Evolutionary conservation across 1,284 basidiomycete species (phyloP).

Genomic region (Meira nashicola): DNA sequence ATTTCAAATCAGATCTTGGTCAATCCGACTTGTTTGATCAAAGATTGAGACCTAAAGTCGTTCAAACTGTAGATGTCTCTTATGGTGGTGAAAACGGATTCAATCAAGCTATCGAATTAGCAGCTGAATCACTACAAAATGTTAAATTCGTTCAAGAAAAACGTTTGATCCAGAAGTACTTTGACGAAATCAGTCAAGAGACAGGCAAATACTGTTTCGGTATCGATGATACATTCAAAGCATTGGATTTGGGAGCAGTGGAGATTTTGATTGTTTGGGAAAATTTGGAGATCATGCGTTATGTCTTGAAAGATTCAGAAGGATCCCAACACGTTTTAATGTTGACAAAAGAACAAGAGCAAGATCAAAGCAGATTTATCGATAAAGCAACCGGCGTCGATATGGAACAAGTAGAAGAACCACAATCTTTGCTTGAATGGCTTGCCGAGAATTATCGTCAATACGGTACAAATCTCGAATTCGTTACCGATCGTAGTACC

Average conservation of each 20-base stretch:
- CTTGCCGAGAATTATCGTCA: conserved; percentile 97
- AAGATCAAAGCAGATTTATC: conserved; percentile 82
- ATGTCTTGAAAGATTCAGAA: conserved; percentile 46
- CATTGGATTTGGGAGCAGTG: conserved; percentile 89
- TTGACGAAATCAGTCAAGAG: conserved; percentile 98
- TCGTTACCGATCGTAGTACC: conserved; percentile 62
- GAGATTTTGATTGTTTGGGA: conserved; percentile 99
- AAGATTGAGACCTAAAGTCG: conserved; percentile 74
- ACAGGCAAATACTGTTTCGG: conserved; percentile 98
- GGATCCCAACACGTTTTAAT: conserved; percentile 38
- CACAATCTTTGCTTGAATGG: conserved; percentile 64
- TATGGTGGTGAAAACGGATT: conserved; percentile 99
- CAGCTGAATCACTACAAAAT: conserved; percentile 89
- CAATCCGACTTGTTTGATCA: conserved; percentile 95
- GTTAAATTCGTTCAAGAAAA: conserved; percentile 99
- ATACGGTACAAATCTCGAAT: conserved; percentile 88
- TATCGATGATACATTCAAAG: conserved; percentile 93
- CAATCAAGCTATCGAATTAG: conserved; percentile 95
- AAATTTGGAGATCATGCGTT: conserved; percentile 58
- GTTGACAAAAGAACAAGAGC: conserved; percentile 51
- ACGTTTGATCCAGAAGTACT: conserved; percentile 77
- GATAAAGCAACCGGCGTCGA: conserved; percentile 91
- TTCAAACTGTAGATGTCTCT: conserved; percentile 72
- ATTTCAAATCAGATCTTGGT: conserved; percentile 97
- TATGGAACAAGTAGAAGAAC: conserved; percentile 72